Conservation (phyloP, 2,329 filamentous ascomycete genomes). For the Fusarium secorum region DNA sequence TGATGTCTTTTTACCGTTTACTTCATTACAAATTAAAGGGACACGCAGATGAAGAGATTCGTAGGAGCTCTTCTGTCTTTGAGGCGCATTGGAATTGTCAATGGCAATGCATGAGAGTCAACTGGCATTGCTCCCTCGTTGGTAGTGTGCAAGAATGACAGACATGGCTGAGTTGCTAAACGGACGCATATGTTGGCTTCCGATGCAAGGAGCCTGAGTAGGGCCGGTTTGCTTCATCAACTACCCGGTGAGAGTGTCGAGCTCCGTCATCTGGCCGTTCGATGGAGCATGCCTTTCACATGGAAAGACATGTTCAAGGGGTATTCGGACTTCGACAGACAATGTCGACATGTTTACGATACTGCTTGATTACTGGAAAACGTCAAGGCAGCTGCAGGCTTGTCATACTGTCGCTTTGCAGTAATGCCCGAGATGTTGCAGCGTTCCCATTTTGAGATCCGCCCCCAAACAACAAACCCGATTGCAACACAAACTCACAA, state of each 20-base stretch:
- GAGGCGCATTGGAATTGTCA: background rate
- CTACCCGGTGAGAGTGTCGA: background rate
- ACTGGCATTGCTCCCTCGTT: background rate
- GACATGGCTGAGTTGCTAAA: background rate
- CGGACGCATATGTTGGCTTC: background rate
- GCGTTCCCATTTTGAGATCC: slow-evolving; percentile 47
- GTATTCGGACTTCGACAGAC: background rate
- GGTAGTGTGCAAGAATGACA: background rate
- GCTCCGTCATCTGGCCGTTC: background rate
- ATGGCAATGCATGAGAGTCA: background rate
- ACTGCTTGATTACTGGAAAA: slow-evolving; percentile 48
- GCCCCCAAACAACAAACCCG: slow-evolving; percentile 45
- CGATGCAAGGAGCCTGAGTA: background rate
- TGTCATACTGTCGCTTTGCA: slow-evolving; percentile 61
- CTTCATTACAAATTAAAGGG: background rate
- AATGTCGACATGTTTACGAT: background rate
- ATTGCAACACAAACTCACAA: background rate
- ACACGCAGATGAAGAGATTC: background rate
- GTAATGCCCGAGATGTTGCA: slow-evolving; percentile 57
- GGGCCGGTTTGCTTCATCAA: background rate
- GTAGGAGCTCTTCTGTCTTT: background rate
- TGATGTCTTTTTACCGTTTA: background rate
- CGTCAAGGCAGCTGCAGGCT: slow-evolving; percentile 59
- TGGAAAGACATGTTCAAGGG: background rate
- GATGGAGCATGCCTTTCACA: background rate